A percentile compares a stretch with the other conserved stretches of the same genome.
These are phyloP conservation scores for Curvularia verruculosa DNA, from an alignment of 2,329 filamentous ascomycete species.

Conservation along the genomic window DNA sequence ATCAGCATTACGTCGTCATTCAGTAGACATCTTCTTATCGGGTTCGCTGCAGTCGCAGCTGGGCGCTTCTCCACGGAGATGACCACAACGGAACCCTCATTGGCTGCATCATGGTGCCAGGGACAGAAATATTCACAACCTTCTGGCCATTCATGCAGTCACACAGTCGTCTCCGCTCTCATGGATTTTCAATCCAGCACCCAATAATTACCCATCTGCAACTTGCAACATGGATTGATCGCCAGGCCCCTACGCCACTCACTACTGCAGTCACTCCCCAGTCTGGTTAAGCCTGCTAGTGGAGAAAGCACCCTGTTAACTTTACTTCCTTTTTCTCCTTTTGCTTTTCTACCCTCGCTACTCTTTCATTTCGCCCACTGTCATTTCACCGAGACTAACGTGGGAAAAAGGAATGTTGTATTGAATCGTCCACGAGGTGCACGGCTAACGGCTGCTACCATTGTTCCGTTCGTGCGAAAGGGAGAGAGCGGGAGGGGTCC, in stretches of 20 bases:
- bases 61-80: not conserved
- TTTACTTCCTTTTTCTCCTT: not conserved
- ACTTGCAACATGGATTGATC: not conserved
- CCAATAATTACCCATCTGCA: too few species aligned
- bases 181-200: too few species aligned
- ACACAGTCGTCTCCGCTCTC: too few species aligned
- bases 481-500: not conserved
- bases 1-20: not conserved
- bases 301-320: too few species aligned
- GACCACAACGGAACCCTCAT: not conserved
- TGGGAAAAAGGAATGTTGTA: not conserved
- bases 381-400: not conserved
- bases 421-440: not conserved
- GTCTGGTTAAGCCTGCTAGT: not conserved
- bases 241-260: not conserved
- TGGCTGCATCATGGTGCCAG: not conserved
- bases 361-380: not conserved
- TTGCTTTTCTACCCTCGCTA: not conserved
- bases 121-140: not conserved
- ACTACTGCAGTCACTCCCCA: constrained; percentile 1
- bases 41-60: not conserved
- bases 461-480: not conserved
- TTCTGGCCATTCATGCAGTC: not conserved
- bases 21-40: not conserved
- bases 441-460: not conserved